These are phyloP conservation scores for Lactifluus subvellereus DNA, from an alignment of 768 basidiomycete species.

Conservation along the genomic window DNA sequence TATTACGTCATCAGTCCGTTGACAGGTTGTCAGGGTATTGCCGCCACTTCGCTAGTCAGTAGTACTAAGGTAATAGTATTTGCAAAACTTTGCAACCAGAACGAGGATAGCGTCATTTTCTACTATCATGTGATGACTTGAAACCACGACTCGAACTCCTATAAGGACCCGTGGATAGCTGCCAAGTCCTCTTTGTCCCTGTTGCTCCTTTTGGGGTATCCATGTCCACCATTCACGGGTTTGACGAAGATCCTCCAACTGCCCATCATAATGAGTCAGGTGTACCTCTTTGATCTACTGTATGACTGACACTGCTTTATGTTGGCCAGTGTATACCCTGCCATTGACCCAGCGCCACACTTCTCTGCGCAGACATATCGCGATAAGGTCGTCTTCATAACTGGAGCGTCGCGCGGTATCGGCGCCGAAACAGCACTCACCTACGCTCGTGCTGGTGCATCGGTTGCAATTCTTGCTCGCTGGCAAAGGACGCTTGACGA, in stretches of 20 bases:
- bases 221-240: background rate
- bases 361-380: conserved; percentile 13
- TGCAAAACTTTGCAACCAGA: no score
- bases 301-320: background rate
- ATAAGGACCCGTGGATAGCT: no score
- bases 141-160: no score
- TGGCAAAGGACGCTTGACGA: conserved; percentile 16
- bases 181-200: background rate
- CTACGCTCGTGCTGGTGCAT: conserved; percentile 23
- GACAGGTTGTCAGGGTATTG: no score
- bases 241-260: conserved; percentile 5
- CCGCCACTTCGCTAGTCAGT: no score
- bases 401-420: conserved; percentile 25
- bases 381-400: conserved; percentile 24
- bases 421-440: conserved; percentile 20
- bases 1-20: background rate
- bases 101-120: no score
- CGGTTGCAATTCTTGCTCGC: conserved; percentile 18
- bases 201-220: background rate
- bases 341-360: background rate
- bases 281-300: background rate
- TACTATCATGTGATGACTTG: no score
- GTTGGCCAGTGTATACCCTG: conserved; percentile 8
- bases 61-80: no score
- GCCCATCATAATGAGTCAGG: background rate